Base-by-base conservation (phyloP, 2,329 filamentous ascomycete species). In the Aspergillus sp. region DNA sequence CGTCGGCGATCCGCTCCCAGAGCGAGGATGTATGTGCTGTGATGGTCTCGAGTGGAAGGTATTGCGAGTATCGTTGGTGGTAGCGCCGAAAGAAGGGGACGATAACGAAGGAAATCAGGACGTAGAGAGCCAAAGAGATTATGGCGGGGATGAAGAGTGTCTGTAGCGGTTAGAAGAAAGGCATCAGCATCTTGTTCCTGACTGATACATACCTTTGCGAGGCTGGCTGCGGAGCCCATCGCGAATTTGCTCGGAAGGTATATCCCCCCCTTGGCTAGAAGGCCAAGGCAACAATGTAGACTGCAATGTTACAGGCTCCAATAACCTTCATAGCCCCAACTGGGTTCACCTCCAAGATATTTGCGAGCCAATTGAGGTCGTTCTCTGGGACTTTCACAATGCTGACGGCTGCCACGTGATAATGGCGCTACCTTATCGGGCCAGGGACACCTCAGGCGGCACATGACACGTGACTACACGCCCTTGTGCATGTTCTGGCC, bases 51-150 rank as follows among this genome's bases (percentile, higher is more conserved):
- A 92, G 78, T 0, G 90, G 90, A 1, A 92, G 85, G 72, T 93
- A 93, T 63, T 91, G 88, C 71, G 87, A 85, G 75, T 92, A 92
- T 63, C 89, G 87, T 68, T 84, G 84, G 65, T 86, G 87, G 76
- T 91, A 91, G 60, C 84, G 85, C 52, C 86, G 88, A 85, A 90
- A 91, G 62, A 90, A 72, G 2, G 91, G 91, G 28, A 91, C 72
- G 63, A 91, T 70, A 68, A 88, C 78, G 74, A 87, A 91, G 59
- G 86, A 88, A 60, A 88, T 78, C 61, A 87, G 60, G 68, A 92
- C 76, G 76, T 91, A 93, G 67, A 92, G 79, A 64, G 85, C 76
- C 52, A 92, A 82, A 50, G 90, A 90, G 71, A 92, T 88, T 71
- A 89, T 70, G 57, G 89, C 89, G 38, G 91, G 90, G 65, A 91